Evolutionary conservation across 2,329 filamentous ascomycete species (phyloP), one percentile per base, ranked within the genome.

Genomic region (Sarocladium strictum): DNA sequence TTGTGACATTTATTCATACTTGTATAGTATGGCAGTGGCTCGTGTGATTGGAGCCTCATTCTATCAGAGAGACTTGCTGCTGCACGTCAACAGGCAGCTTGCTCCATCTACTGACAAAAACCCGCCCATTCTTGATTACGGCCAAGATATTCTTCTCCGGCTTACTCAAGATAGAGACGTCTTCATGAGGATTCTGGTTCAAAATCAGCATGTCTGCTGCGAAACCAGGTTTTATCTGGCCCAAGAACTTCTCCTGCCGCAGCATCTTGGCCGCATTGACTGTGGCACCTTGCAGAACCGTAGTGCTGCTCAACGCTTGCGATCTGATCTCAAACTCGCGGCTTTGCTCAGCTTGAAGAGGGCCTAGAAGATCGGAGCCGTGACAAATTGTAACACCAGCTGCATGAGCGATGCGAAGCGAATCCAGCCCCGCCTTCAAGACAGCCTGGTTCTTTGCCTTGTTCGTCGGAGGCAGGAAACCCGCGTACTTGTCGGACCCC

Each of bases 371-470:
- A 38, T 70, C 68, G 0, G 76, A 76, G 0, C 80, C 80, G 58
- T 75, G 81, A 61, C 78, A 83, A 38, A 84, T 76, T 1, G 69
- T 76, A 1, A 83, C 77, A 0, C 79, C 79, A 0, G 76, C 77
- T 10, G 77, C 71, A 19, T 70, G 64, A 2, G 78, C 78, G 19
- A 81, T 72, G 49, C 74, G 67, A 15, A 83, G 63, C 0, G 73
- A 70, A 14, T 67, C 58, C 3, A 82, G 59, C 1, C 80, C 79
- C 2, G 66, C 66, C 15, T 70, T 62, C 3, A 82, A 65, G 1
- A 81, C 78, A 54, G 73, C 67, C 5, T 70, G 58, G 55, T 82
- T 81, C 68, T 83, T 83, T n/a, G 61, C 65, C 23, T 66, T 70
- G 10, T 69, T 71, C 19, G 71, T 70, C 1, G 69, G 66, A 0